Evolutionary conservation across 352 stramenopile species (phyloP), one percentile per base, ranked within the genome.

Genomic region (Globisporangium nodosum): DNA sequence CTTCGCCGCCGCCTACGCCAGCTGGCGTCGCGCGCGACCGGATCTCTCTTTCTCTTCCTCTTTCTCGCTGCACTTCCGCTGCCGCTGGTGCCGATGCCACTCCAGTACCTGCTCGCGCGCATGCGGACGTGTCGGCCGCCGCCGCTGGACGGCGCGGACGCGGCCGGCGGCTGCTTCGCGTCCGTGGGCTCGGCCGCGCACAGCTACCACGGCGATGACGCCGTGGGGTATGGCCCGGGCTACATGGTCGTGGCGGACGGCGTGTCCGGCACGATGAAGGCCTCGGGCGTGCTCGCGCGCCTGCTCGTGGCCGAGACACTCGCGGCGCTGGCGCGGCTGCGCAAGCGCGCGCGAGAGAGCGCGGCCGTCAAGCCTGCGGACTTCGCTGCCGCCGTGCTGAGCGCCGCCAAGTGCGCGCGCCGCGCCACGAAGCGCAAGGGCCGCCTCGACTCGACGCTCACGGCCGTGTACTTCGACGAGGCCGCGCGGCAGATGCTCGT

Each of bases 241-340:
- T 95, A 90, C 69, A 93, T 95, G 84, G 84, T 93, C 21, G 76
- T 93, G 20, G 81, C 83, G 2, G 86, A 95, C 68, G 86, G 86
- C 52, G 86, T 95, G 24, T 94, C 86, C 3, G 84, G 86, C 40
- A 95, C 86, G 12, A 84, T 87, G 64, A 95, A 95, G 64, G 79
- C 83, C 2, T 92, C 81, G 12, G 83, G 83, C 43, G 82, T 92
- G 55, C 76, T 95, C 18, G 86, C 83, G 40, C 72, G 80, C 2
- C 70, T 91, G 49, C 79, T 95, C 5, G 81, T 95, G 50, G 63
- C 81, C 16, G 86, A 95, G 63, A 92, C 84, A 46, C 66, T 95
- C 48, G 64, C 71, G 7, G 66, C 76, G 49, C 72, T 95, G 15
- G 71, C 68, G 33, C 91, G 90, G 56, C 70, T 94, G 16, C 76